These are phyloP conservation scores for Centrapalus pauciflorus DNA, from an alignment of 129 eudicot genomes.

Conservation along the genomic window DNA sequence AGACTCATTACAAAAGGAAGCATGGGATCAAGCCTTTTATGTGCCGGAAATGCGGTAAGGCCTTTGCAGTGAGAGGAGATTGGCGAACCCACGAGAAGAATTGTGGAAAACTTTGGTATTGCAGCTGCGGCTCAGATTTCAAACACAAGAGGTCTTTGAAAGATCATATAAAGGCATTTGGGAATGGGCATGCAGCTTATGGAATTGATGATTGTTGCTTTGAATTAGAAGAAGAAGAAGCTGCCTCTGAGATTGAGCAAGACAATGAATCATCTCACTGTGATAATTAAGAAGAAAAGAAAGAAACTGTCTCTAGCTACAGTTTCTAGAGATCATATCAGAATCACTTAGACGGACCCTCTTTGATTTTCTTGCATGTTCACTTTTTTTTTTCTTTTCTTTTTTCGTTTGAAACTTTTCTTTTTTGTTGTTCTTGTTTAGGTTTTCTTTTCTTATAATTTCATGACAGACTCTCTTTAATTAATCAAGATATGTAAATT, in stretches of 20 bases:
- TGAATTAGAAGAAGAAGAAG: constrained; percentile 45
- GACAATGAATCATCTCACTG: constrained; percentile 41
- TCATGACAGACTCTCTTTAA: constrained; percentile 17
- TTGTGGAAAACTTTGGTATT: constrained; percentile 90
- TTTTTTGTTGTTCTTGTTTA: constrained; percentile 17
- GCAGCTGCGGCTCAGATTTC: constrained; percentile 41
- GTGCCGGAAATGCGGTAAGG: constrained; percentile 82
- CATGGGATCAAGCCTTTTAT: constrained; percentile 82
- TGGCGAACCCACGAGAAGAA: constrained; percentile 95
- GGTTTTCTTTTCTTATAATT: constrained; percentile 19
- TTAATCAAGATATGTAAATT: constrained; percentile 33
- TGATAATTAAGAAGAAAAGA: constrained; percentile 30
- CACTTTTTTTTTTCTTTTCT: constrained; percentile 4
- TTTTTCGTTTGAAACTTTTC: constrained; percentile 4
- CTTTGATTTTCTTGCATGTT: constrained; percentile 35
- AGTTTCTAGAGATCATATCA: constrained; percentile 27
- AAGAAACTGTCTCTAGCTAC: constrained; percentile 2
- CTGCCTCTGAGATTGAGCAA: constrained; percentile 42
- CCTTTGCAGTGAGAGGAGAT: constrained; percentile 81
- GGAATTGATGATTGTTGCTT: constrained; percentile 39
- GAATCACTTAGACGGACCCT: constrained; percentile 40
- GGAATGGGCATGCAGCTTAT: constrained; percentile 54
- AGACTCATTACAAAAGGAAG: constrained; percentile 88
- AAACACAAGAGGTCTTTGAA: constrained; percentile 42
- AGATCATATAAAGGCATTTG: constrained; percentile 59